Evolutionary conservation across 1,139 yeast species (phyloP), one percentile per base, ranked within the genome.

Genomic region (Blastobotrys petasosporus): DNA sequence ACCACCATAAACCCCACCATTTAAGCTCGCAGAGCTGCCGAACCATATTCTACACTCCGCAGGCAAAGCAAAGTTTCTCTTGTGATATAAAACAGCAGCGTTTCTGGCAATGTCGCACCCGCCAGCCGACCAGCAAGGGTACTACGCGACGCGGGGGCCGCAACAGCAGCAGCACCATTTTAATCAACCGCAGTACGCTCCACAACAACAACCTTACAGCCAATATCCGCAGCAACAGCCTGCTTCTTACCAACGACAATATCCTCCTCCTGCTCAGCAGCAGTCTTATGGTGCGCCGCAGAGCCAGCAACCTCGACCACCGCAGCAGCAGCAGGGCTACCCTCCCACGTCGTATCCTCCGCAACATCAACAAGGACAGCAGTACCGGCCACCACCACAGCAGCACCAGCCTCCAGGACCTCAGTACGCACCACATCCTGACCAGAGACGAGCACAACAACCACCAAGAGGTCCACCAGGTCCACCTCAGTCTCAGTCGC

Each of bases 211-310:
- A 20, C 6, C 25, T 20, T 7, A 20, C 7, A 7, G 25, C 32
- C 37, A 32, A 11, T 46, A 28, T n/a, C 47, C 32, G 13, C 46
- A 39, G 35, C 51, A 32, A 5, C 49, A 39, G 30, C 12, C 34
- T 12, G 31, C 44, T 16, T 5, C 32, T 30, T 13, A 39, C n/a
- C 20, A 45, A 23, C 34, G 30, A 42, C 28, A 16, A 11, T 25
- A 40, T 35, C 29, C 36, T 25, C 28, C 46, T 34, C 11, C 39
- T 12, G 12, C 25, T 9, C 50, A 41, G 30, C 49, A 35, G 23
- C 39, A 33, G 30, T 37, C 37, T 4, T 45, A 20, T 20, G 25
- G 25, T 20, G 25, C 25, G 25, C 25, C 25, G 6, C 25, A 20
- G 25, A 20, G 7, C 25, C 25, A 20, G 37, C 25, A 15, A 15